phyloP scores from a whole-genome alignment of 371 early-diverging fungal genomes.

The Phascolomyces articulosus region DNA sequence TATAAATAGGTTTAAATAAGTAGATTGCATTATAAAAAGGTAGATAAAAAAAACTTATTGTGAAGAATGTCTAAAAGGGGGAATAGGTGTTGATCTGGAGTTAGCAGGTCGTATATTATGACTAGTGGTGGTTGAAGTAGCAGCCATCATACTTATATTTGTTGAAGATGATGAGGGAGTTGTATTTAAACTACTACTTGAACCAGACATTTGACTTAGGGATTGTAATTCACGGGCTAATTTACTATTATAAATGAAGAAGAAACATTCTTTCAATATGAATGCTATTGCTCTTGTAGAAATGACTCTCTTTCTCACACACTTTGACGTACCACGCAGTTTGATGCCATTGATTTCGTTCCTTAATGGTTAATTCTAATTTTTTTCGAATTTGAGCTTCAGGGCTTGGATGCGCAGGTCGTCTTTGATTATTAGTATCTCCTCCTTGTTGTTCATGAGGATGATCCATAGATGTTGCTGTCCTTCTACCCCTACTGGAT shows the following conservation, averaged over 20 bases:
- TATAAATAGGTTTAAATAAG: too few species aligned
- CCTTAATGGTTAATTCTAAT: slow-evolving; percentile 30
- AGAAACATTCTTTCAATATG: too few species aligned
- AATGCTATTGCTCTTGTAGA: too few species aligned
- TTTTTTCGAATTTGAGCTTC: slow-evolving; percentile 31
- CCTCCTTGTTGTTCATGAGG: slow-evolving; percentile 1
- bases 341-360: slow-evolving; percentile 44
- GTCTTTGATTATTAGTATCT: neutral
- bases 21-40: too few species aligned
- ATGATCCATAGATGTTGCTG: neutral
- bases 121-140: too few species aligned
- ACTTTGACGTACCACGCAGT: slow-evolving; percentile 45
- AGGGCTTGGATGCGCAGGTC: slow-evolving; percentile 32
- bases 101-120: neutral
- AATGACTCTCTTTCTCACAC: too few species aligned
- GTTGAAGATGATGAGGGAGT: too few species aligned
- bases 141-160: too few species aligned
- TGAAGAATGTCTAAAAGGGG: neutral
- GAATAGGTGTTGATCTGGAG: slow-evolving; percentile 10
- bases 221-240: slow-evolving; percentile 22
- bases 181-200: neutral
- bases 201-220: slow-evolving; percentile 7
- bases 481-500: neutral
- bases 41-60: neutral
- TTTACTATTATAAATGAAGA: slow-evolving; percentile 8